These are phyloP conservation scores for Trichoderma citrinoviride DNA, from an alignment of 2,329 filamentous ascomycete species.

Conservation along the genomic window DNA sequence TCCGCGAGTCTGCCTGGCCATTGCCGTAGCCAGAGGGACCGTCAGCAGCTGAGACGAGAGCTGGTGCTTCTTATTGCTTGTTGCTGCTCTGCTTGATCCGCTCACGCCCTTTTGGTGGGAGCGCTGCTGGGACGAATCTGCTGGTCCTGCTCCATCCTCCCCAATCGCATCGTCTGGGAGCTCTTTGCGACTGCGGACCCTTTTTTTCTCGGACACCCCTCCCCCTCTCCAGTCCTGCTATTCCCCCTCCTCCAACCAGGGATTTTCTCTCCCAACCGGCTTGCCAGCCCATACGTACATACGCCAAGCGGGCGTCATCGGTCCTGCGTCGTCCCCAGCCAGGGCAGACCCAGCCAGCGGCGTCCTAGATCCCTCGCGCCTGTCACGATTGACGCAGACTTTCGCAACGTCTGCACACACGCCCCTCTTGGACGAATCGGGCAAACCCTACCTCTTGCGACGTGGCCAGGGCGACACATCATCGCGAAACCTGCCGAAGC, in stretches of 20 bases:
- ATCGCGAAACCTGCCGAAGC: constrained; percentile 46
- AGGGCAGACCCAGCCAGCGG: constrained; percentile 19
- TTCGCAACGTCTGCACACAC: constrained; percentile 45
- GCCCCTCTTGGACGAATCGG: constrained; percentile 27
- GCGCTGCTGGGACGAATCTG: constrained; percentile 2
- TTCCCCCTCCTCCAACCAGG: constrained; percentile 12
- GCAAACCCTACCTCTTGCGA: constrained; percentile 58
- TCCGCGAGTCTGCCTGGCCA: background rate
- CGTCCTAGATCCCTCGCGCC: constrained; percentile 28
- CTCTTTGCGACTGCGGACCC: constrained; percentile 2
- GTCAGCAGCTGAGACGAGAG: constrained; percentile 4
- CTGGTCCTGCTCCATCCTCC: constrained; percentile 2
- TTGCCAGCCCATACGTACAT: constrained; percentile 21
- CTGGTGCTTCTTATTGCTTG: background rate
- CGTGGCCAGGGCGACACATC: constrained; percentile 61
- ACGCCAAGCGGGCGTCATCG: constrained; percentile 24
- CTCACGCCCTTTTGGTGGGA: constrained; percentile 4
- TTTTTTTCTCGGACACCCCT: constrained; percentile 14
- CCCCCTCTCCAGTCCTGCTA: background rate
- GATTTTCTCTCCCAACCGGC: constrained; percentile 23
- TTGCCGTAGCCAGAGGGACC: background rate
- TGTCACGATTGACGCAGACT: constrained; percentile 52
- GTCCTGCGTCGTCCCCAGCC: constrained; percentile 16
- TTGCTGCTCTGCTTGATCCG: constrained; percentile 7
- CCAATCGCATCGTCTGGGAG: constrained; percentile 17